Conservation (phyloP, 108 stramenopile genomes). For the Nannochloropsis gaditana region DNA sequence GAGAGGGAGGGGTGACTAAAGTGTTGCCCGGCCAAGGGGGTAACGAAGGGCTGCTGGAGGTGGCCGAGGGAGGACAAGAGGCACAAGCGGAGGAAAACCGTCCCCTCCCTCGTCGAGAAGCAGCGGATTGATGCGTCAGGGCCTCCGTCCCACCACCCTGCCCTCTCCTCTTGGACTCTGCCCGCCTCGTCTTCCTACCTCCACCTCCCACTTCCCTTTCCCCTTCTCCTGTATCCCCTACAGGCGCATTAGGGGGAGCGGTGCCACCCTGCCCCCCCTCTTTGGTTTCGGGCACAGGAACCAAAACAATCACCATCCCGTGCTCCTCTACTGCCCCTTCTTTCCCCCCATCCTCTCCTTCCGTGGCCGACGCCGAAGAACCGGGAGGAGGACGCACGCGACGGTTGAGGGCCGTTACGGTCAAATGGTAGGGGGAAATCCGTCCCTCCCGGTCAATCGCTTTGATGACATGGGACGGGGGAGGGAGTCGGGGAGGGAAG, state of each 20-base stretch:
- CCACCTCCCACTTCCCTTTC: not conserved
- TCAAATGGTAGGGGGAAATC: not conserved
- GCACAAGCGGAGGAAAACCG: not conserved
- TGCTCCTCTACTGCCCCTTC: not conserved
- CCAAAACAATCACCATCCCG: not conserved
- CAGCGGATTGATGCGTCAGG: not conserved
- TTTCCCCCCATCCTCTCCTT: not conserved
- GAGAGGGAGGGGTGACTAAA: not conserved
- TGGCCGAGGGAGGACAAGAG: not conserved
- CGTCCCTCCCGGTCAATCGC: not conserved
- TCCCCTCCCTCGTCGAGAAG: not conserved
- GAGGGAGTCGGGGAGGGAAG: not conserved
- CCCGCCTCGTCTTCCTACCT: not conserved
- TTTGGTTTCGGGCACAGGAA: not conserved
- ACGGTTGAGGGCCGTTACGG: not conserved
- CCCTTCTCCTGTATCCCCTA: not conserved
- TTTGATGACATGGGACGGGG: not conserved
- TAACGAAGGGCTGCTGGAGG: not conserved
- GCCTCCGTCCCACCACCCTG: not conserved
- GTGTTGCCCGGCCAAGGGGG: not conserved
- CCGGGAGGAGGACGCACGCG: not conserved
- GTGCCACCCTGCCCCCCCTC: not conserved
- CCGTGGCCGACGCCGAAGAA: not conserved
- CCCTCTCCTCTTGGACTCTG: not conserved
- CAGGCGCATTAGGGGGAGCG: not conserved